Percentiles rank a stretch among this genome's conserved stretches.
Evolutionary conservation across 2,329 filamentous ascomycete species (phyloP).

Genomic region (Penicillium italicum): DNA sequence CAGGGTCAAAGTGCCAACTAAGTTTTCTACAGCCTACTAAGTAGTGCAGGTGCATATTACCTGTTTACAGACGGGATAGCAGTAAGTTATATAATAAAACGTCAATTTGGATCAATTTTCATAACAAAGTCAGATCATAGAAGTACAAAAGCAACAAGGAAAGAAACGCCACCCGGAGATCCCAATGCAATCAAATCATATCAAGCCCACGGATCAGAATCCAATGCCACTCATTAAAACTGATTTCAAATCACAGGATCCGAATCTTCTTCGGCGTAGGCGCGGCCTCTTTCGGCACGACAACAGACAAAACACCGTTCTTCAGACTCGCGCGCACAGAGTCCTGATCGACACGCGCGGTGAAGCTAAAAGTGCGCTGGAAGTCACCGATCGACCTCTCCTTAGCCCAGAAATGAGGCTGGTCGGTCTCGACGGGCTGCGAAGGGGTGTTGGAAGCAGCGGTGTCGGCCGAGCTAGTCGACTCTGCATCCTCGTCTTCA

Average conservation of each 20-base stretch:
- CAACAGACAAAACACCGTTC: constrained; percentile 55
- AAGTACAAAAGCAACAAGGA: background rate
- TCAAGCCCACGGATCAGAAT: background rate
- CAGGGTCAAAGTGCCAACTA: background rate
- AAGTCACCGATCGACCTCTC: constrained; percentile 58
- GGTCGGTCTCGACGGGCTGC: constrained; percentile 12
- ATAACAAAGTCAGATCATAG: background rate
- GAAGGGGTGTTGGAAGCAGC: constrained; percentile 11
- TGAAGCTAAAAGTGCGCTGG: constrained; percentile 56
- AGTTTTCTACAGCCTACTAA: background rate
- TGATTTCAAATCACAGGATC: constrained; percentile 45
- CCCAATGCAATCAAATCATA: constrained; percentile 6
- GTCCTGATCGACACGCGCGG: constrained; percentile 55
- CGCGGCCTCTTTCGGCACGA: constrained; percentile 54
- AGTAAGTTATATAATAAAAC: background rate
- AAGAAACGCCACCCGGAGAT: background rate
- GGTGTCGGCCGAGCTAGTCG: constrained; percentile 2
- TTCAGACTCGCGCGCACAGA: constrained; percentile 56
- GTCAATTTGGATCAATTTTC: background rate
- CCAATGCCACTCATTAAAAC: background rate
- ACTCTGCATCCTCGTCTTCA: constrained; percentile 38
- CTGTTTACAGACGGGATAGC: background rate
- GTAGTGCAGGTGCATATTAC: background rate
- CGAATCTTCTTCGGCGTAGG: constrained; percentile 51
- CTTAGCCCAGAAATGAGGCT: constrained; percentile 52